A percentile compares a stretch with the other conserved stretches of the same genome.
Conservation (phyloP, 2,329 filamentous ascomycete genomes). For the Aspergillus aculeatus region DNA sequence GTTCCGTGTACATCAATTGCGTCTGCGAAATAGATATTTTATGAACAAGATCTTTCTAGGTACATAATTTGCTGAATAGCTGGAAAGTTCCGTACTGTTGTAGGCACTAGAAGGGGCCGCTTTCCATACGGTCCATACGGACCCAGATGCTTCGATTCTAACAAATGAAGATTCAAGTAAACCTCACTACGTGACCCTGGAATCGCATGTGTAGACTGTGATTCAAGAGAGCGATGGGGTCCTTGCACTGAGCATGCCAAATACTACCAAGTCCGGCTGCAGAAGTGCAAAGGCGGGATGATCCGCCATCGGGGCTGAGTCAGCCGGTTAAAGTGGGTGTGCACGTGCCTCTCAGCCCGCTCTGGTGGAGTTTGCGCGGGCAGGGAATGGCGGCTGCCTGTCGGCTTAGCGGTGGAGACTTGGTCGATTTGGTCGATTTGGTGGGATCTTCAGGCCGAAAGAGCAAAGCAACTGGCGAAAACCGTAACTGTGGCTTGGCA, state of each 20-base stretch:
- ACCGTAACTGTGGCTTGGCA: slow-evolving; percentile 24
- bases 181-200: no score
- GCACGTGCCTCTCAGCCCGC: slow-evolving; percentile 10
- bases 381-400: slow-evolving; percentile 31
- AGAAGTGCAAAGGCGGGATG: no score
- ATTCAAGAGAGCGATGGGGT: not conserved
- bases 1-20: slow-evolving; percentile 11
- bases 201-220: no score
- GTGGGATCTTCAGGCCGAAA: no score
- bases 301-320: slow-evolving; percentile 3
- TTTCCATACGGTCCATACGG: no score
- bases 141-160: no score
- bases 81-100: not conserved
- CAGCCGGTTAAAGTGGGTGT: not conserved
- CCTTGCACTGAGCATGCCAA: no score
- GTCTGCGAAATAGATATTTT: not conserved
- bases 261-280: no score
- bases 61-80: not conserved
- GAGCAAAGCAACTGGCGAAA: slow-evolving; percentile 19
- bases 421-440: no score
- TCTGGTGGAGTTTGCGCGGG: not conserved
- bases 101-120: no score
- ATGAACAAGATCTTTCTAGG: no score
- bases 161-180: no score
- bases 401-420: slow-evolving; percentile 10